A percentile compares a stretch with the other conserved stretches of the same genome.
These are phyloP conservation scores for Cercospora canescens DNA, from an alignment of 2,329 filamentous ascomycete species.

Conservation along the genomic window DNA sequence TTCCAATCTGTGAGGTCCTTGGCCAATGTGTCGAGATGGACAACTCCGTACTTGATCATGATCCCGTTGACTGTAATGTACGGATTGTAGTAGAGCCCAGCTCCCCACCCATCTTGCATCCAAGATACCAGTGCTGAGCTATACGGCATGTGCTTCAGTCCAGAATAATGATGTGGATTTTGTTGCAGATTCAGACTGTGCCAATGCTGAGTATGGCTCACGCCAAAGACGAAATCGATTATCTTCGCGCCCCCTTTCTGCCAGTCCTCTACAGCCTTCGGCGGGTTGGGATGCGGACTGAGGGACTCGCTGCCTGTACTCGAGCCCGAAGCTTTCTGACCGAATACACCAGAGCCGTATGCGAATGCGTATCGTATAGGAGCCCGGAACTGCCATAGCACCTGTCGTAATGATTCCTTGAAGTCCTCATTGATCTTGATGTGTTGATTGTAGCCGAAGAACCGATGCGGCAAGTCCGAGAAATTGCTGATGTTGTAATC, in stretches of 20 bases:
- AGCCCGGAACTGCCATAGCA: conserved; percentile 87
- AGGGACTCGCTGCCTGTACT: conserved; percentile 51
- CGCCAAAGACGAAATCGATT: conserved; percentile 98
- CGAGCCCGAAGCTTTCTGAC: conserved; percentile 59
- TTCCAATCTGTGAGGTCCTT: conserved; percentile 88
- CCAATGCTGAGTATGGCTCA: conserved; percentile 94
- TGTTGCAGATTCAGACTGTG: conserved; percentile 89
- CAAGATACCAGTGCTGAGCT: conserved; percentile 83
- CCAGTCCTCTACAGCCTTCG: conserved; percentile 76
- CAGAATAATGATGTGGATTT: conserved; percentile 90
- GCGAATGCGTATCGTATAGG: conserved; percentile 96
- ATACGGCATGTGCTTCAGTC: conserved; percentile 65
- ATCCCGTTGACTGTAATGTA: conserved; percentile 94
- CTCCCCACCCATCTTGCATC: conserved; percentile 85
- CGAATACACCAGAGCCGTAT: conserved; percentile 95
- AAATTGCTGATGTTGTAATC: conserved; percentile 72
- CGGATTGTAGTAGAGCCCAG: conserved; percentile 96
- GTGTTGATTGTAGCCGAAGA: conserved; percentile 94
- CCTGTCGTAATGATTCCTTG: conserved; percentile 82
- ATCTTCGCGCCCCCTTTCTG: conserved; percentile 90
- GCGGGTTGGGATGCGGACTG: conserved; percentile 78
- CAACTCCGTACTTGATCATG: conserved; percentile 96
- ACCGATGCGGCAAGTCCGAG: conserved; percentile 71
- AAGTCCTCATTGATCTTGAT: conserved; percentile 95
- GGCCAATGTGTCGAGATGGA: conserved; percentile 87